phyloP scores from a whole-genome alignment of 169 alveolate genomes.

The Plasmodium sp. region DNA sequence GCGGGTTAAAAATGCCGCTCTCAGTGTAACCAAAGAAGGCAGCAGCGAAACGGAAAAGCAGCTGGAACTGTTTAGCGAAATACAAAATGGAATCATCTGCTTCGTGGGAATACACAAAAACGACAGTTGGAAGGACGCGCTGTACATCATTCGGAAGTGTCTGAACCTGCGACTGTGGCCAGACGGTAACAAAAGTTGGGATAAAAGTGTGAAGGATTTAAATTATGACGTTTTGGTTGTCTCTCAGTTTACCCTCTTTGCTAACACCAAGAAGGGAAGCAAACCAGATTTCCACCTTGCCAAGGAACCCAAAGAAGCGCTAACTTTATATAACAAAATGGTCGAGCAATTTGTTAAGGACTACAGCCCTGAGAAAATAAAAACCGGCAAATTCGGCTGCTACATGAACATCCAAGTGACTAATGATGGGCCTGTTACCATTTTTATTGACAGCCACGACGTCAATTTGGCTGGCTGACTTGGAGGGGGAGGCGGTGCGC shows the following conservation, averaged over 20 bases:
- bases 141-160: conserved; percentile 83
- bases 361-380: conserved; percentile 40
- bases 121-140: conserved; percentile 70
- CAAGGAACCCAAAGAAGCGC: conserved; percentile 92
- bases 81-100: conserved; percentile 42
- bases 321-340: conserved; percentile 85
- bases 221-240: conserved; percentile 89
- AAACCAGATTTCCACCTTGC: conserved; percentile 96
- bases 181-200: conserved; percentile 88
- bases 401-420: conserved; percentile 91
- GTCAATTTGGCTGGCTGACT: neutral
- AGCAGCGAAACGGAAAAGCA: conserved; percentile 1
- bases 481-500: neutral
- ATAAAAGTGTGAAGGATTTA: conserved; percentile 86
- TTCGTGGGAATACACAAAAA: conserved; percentile 57
- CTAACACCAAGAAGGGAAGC: conserved; percentile 90
- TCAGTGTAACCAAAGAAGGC: conserved; percentile 40
- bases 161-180: conserved; percentile 89
- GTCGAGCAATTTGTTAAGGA: conserved; percentile 78
- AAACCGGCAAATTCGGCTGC: conserved; percentile 88
- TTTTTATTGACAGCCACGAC: conserved; percentile 77
- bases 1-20: conserved; percentile 24
- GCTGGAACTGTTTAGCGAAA: conserved; percentile 49
- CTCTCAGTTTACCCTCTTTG: conserved; percentile 93
- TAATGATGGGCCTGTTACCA: conserved; percentile 96